Percentiles rank a stretch among this genome's conserved stretches.
phyloP scores from a whole-genome alignment of 441 rosid species.

The Populus hybrid region DNA sequence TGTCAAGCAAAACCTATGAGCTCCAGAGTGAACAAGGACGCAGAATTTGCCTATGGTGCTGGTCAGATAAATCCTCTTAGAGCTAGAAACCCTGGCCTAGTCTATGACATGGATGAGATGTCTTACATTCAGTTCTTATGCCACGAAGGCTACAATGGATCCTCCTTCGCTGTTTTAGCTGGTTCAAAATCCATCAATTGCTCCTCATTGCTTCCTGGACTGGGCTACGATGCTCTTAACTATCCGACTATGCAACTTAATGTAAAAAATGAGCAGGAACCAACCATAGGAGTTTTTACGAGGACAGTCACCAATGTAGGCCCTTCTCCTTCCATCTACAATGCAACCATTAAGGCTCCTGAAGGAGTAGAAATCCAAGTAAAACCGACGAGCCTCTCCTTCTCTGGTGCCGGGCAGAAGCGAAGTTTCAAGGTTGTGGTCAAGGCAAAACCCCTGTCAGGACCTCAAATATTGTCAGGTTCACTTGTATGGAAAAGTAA shows the following conservation, averaged over 20 bases:
- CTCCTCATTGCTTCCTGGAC: conserved; percentile 48
- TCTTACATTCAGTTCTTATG: conserved; percentile 68
- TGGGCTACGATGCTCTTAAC: conserved; percentile 66
- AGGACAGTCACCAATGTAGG: conserved; percentile 75
- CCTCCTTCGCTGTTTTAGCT: conserved; percentile 51
- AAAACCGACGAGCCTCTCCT: conserved; percentile 48
- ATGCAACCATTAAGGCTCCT: conserved; percentile 46
- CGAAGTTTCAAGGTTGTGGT: conserved; percentile 74
- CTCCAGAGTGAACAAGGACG: conserved; percentile 39
- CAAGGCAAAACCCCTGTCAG: conserved; percentile 40
- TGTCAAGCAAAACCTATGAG: conserved; percentile 65
- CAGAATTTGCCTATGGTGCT: conserved; percentile 62
- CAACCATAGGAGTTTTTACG: conserved; percentile 31
- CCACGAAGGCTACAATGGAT: conserved; percentile 58
- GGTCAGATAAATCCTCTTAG: conserved; percentile 59
- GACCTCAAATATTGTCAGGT: conserved; percentile 51
- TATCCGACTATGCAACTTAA: conserved; percentile 76
- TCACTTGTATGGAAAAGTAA: conserved; percentile 62
- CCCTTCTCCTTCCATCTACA: conserved; percentile 34
- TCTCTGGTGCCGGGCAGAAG: conserved; percentile 42
- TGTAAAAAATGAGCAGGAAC: conserved; percentile 30
- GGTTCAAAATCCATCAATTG: conserved; percentile 51
- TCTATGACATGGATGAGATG: conserved; percentile 58
- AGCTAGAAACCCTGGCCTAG: conserved; percentile 71
- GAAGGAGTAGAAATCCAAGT: conserved; percentile 55